Percentiles rank a stretch among this genome's conserved stretches.
Evolutionary conservation across 2,329 filamentous ascomycete genomes (phyloP).

Genomic region (Xylariaceae sp.): DNA sequence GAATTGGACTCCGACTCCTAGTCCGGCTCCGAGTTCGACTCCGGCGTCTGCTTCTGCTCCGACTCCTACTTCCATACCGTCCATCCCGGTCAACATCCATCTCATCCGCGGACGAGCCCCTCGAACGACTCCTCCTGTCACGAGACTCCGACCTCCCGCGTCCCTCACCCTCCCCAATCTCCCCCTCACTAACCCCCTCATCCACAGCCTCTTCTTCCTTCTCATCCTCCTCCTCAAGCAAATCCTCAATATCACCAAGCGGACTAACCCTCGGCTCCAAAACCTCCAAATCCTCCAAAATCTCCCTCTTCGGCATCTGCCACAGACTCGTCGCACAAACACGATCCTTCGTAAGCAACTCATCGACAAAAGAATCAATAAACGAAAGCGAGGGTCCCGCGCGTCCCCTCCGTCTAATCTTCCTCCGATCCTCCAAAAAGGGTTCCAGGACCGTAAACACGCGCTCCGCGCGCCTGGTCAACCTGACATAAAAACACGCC

Average conservation of each 20-base stretch:
- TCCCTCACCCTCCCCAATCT: constrained; percentile 13
- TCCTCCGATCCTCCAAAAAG: constrained; percentile 73
- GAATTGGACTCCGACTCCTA: background rate
- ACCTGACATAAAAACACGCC: constrained; percentile 85
- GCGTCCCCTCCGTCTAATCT: constrained; percentile 71
- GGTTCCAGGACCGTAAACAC: constrained; percentile 79
- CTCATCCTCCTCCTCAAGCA: constrained; percentile 58
- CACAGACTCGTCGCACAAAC: constrained; percentile 88
- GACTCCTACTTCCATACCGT: constrained; percentile 7
- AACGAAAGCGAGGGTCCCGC: constrained; percentile 70
- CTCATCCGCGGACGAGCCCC: constrained; percentile 30
- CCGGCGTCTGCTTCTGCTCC: constrained; percentile 5
- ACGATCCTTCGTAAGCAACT: constrained; percentile 79
- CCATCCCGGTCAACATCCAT: constrained; percentile 39
- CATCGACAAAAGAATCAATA: constrained; percentile 91
- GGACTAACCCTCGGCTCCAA: constrained; percentile 82
- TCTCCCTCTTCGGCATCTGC: constrained; percentile 78
- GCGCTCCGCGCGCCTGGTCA: constrained; percentile 77
- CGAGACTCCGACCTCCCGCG: constrained; percentile 16
- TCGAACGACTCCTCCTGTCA: constrained; percentile 16
- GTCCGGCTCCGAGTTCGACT: constrained; percentile 10
- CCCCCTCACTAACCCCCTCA: constrained; percentile 22
- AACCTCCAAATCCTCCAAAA: constrained; percentile 82
- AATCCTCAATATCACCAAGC: constrained; percentile 70
- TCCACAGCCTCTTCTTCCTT: constrained; percentile 32